Evolutionary conservation across 352 stramenopile genomes (phyloP), one percentile per base, ranked within the genome.

Genomic region (Peronospora farinosa): DNA sequence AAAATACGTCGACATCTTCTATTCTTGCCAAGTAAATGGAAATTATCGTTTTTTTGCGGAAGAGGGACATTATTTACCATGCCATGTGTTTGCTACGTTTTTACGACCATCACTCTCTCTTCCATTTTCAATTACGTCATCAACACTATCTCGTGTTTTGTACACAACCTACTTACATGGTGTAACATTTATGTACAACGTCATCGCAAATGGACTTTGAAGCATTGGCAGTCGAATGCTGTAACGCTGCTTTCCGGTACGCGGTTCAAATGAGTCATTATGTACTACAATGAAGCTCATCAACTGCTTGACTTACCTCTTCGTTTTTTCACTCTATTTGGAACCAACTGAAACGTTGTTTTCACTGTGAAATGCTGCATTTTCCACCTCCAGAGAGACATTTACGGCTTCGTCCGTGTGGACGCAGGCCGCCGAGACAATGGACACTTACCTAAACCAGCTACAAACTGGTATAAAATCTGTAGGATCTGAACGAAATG

Each of bases 221-320:
- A 59, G 66, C 59, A 56, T 60, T 86, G 44, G 78, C 73, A 13
- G 33, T 58, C 40, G 54, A 78, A 51, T 86, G 78, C 62, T 74
- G 65, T 39, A 63, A 69, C 44, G 52, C 55, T 15, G 30, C 54
- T 40, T 84, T 81, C 48, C 73, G 74, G 78, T 84, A 65, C 50
- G 57, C 21, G 25, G 1, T 2, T 15, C 12, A 2, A 11, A 10
- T 16, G 16, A 16, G 17, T 45, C 6, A 0, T 5, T 2, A 38
- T 7, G 7, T 1, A 12, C 5, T 10, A 7, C 3, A 51, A 25
- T 8, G 6, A 6, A 27, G 23, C 1, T 27, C 23, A 27, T 27
- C 23, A 27, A 27, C 23, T 27, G 23, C 1, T 27, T 0, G 2
- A 27, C 23, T 27, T 4, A 7, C 23, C 6, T 27, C 23, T 27